These are phyloP conservation scores for Lactifluus echinatus DNA, from an alignment of 768 basidiomycete genomes.

Conservation along the genomic window DNA sequence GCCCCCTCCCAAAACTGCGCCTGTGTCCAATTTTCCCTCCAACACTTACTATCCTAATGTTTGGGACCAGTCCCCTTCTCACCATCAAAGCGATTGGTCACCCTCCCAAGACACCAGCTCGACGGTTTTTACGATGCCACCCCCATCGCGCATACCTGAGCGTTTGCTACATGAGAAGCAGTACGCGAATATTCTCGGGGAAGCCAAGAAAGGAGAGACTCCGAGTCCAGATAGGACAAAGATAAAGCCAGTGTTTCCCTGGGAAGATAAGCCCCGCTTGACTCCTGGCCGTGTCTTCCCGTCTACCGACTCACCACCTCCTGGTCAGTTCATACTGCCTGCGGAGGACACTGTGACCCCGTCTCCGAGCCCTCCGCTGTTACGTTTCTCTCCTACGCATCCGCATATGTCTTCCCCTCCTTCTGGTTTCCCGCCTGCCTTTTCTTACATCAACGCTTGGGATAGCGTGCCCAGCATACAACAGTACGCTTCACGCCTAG, in stretches of 20 bases:
- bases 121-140: slow-evolving; percentile 54
- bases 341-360: not conserved
- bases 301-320: slow-evolving; percentile 20
- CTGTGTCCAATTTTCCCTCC: slow-evolving; percentile 53
- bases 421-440: slow-evolving; percentile 44
- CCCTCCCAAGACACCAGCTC: slow-evolving; percentile 20
- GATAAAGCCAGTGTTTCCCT: slow-evolving; percentile 84
- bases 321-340: slow-evolving; percentile 18
- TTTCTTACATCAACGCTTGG: slow-evolving; percentile 77
- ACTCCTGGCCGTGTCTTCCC: slow-evolving; percentile 65
- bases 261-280: slow-evolving; percentile 73
- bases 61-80: slow-evolving; percentile 64
- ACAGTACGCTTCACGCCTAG: slow-evolving; percentile 56
- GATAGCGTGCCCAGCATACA: slow-evolving; percentile 75
- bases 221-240: slow-evolving; percentile 59
- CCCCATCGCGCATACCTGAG: slow-evolving; percentile 55
- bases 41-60: slow-evolving; percentile 76
- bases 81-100: slow-evolving; percentile 31
- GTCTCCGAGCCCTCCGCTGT: slow-evolving; percentile 22
- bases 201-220: slow-evolving; percentile 36
- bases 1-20: slow-evolving; percentile 61
- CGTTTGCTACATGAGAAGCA: slow-evolving; percentile 61
- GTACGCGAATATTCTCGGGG: slow-evolving; percentile 51
- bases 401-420: slow-evolving; percentile 27
- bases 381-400: slow-evolving; percentile 12